Conservation (phyloP, 1,139 yeast species). For the Magnusiomyces suaveolens region DNA sequence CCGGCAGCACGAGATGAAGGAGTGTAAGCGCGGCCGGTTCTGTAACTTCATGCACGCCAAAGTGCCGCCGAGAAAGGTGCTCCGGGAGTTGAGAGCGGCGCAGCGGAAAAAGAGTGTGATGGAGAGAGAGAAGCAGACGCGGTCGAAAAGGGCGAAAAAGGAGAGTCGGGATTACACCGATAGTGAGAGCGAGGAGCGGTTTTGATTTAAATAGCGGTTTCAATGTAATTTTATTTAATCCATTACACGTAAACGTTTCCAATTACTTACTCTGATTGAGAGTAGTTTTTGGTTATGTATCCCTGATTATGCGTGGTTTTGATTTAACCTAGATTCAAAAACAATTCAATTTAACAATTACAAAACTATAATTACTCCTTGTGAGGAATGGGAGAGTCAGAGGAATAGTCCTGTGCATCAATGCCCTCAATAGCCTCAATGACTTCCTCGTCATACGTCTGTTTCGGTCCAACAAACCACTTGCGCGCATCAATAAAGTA, state of each 20-base stretch:
- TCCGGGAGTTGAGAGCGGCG: conserved; percentile 34
- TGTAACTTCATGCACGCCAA: conserved; percentile 84
- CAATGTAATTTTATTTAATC: no score
- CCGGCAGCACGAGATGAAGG: conserved; percentile 50
- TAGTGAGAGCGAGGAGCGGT: not conserved
- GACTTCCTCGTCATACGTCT: conserved; percentile 43
- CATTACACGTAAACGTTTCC: no score
- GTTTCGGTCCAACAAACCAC: conserved; percentile 54
- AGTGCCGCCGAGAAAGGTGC: conserved; percentile 42
- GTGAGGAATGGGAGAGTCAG: no score
- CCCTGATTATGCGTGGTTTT: no score
- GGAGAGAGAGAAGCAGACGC: conserved; percentile 9
- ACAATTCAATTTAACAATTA: no score
- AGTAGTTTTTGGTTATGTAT: no score
- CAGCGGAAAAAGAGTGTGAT: conserved; percentile 27
- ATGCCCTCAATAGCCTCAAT: no score
- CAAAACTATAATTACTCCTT: no score
- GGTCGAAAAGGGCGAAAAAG: not conserved
- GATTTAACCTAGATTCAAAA: no score
- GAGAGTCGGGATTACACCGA: not conserved
- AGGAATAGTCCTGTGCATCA: no score
- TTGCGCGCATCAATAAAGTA: conserved; percentile 47
- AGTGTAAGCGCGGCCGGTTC: conserved; percentile 66
- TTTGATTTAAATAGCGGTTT: no score
- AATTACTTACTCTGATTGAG: no score